Evolutionary conservation across 805 yeast species (phyloP), one percentile per base, ranked within the genome.

Genomic region (Metschnikowia bowlesiae): DNA sequence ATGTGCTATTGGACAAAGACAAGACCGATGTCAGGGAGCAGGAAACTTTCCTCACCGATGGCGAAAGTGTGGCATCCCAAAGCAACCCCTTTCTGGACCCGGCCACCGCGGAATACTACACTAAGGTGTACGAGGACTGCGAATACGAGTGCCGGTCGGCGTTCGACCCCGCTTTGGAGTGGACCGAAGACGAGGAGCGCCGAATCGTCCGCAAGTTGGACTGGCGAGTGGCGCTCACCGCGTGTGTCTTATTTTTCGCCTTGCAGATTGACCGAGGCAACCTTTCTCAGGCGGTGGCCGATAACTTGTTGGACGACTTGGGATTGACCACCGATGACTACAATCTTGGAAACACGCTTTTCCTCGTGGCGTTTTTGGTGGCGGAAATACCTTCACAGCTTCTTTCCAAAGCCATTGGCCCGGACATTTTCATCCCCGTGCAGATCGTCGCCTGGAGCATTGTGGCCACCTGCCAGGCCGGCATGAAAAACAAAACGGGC

Each of bases 311-410:
- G 46, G 66, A 62, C 1, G 86, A 84, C 54, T 66, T 83, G 49
- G 60, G 68, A 0, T 57, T 84, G 59, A 75, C 75, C n/a, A 81
- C 85, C 11, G 68, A 78, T 56, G 79, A 84, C 50, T 82, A 75
- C 62, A 85, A 84, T 62, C 61, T 71, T 37, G 89, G 87, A 22
- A 76, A 71, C 52, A 81, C 85, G 4, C 70, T 84, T 38, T 77
- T 77, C 57, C 68, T 73, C 52, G 68, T 81, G 6, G 69, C 78
- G 42, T 84, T 84, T 58, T 62, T 83, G 46, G 57, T 67, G 22
- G 79, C 85, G 14, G 89, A 84, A 62, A 62, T 84, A 10, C 89
- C 89, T 0, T 82, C 87, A 2, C 87, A 84, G 59, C 68, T 84
- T 54, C 69, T 84, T 32, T 78, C 85, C n/a, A 83, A 84, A 62